Conservation (phyloP, 2,329 filamentous ascomycete genomes). For the Monilinia fructicola region DNA sequence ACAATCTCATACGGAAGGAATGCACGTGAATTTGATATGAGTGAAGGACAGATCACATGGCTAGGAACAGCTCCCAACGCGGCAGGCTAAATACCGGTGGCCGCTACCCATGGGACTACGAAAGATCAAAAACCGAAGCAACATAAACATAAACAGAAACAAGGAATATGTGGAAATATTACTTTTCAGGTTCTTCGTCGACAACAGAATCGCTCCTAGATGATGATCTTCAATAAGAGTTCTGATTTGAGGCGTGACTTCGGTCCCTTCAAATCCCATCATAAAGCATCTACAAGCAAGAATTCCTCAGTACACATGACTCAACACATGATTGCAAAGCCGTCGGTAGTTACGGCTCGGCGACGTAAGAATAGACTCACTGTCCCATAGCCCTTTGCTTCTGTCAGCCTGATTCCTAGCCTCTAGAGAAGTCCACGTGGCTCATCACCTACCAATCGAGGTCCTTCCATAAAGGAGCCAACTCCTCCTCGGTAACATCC, state of each 20-base stretch:
- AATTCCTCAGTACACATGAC: neutral
- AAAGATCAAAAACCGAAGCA: slow-evolving; percentile 17
- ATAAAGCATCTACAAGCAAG: slow-evolving; percentile 14
- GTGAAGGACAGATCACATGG: slow-evolving; percentile 5
- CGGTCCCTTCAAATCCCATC: slow-evolving; percentile 74
- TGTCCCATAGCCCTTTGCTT: slow-evolving; percentile 65
- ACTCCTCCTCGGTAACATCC: slow-evolving; percentile 54
- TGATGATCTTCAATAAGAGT: slow-evolving; percentile 81
- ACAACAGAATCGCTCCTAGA: slow-evolving; percentile 81
- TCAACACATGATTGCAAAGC: slow-evolving; percentile 6
- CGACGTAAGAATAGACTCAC: slow-evolving; percentile 65
- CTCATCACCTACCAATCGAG: slow-evolving; percentile 37
- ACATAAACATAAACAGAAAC: neutral
- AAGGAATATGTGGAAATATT: slow-evolving; percentile 26
- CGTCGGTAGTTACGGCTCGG: neutral
- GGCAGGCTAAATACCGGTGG: neutral
- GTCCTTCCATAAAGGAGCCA: slow-evolving; percentile 40
- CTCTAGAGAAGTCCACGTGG: slow-evolving; percentile 7
- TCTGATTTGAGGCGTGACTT: slow-evolving; percentile 79
- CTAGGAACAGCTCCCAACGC: neutral
- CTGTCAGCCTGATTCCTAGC: slow-evolving; percentile 14
- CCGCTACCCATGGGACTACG: neutral
- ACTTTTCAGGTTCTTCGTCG: slow-evolving; percentile 86
- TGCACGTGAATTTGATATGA: slow-evolving; percentile 14
- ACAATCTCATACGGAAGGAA: slow-evolving; percentile 7